A percentile compares a stretch with the other conserved stretches of the same genome.
Evolutionary conservation across 2,329 filamentous ascomycete genomes (phyloP).

Genomic region (Fusarium ramigenum): DNA sequence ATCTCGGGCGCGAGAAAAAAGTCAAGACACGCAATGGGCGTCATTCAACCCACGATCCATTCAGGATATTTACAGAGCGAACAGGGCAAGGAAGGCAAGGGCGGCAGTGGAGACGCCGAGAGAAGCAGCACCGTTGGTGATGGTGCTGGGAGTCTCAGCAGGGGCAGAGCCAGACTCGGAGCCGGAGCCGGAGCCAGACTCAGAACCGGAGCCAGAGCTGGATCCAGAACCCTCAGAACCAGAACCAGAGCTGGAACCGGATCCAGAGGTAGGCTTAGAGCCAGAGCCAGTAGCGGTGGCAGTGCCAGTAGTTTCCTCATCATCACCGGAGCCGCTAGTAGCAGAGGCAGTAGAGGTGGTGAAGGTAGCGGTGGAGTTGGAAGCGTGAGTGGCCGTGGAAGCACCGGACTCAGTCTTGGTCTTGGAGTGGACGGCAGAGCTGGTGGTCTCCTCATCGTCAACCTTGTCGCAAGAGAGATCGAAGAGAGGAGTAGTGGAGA

Average conservation of each 20-base stretch:
- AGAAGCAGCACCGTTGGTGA: slow-evolving; percentile 26
- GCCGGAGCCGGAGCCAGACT: slow-evolving; percentile 22
- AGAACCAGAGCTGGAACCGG: not conserved
- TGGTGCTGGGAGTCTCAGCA: slow-evolving; percentile 29
- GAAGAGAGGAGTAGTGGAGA: slow-evolving; percentile 61
- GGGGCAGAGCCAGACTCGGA: slow-evolving; percentile 22
- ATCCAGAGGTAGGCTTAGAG: not conserved
- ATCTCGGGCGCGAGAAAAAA: slow-evolving; percentile 39
- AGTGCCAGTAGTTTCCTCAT: slow-evolving; percentile 57
- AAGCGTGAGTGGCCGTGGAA: slow-evolving; percentile 18
- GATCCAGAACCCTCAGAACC: slow-evolving; percentile 10
- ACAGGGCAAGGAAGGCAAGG: slow-evolving; percentile 34
- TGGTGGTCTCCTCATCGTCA: slow-evolving; percentile 33
- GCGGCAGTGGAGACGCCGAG: slow-evolving; percentile 32
- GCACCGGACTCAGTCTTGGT: slow-evolving; percentile 21
- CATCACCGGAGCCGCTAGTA: slow-evolving; percentile 61
- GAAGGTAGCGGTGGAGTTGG: slow-evolving; percentile 51
- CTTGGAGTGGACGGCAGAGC: slow-evolving; percentile 32
- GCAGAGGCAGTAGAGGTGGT: slow-evolving; percentile 48
- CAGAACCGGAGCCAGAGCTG: slow-evolving; percentile 19
- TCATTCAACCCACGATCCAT: slow-evolving; percentile 38
- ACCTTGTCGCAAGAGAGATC: slow-evolving; percentile 62
- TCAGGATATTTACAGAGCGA: slow-evolving; percentile 40
- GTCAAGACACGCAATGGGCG: slow-evolving; percentile 40
- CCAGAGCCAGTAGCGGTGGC: slow-evolving; percentile 16